Base-by-base conservation (phyloP, 73 alveolate genomes). In the Stentor roeselii region DNA sequence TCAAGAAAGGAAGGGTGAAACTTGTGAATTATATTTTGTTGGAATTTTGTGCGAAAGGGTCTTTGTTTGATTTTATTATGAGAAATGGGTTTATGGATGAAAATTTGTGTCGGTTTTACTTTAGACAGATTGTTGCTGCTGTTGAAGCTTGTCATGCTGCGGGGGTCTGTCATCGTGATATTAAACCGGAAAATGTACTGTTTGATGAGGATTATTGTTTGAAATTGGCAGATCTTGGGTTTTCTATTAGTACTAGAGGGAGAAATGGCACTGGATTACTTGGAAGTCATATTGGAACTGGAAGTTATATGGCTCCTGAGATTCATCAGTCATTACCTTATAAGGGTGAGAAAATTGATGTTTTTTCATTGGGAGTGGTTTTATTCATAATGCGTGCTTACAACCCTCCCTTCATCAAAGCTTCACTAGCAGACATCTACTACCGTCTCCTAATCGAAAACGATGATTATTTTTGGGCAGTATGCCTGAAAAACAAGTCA, bases 231-330 rank as follows among this genome's bases (percentile, higher is more conserved):
- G 88, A 82, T 35, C 61, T 82, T 82, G 88, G 88, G 39, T 60
- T 82, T 14, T 59, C 85, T 1, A 82, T 60, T 0, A 34, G 3
- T 31, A 37, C 61, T 15, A 15, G 39, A 3, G 88, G 86, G 6
- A 59, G 86, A 40, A 35, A 37, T 38, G 84, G 61, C 3, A 36
- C 83, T 3, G 83, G 87, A 37, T 61, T 61, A 32, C 84, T 82
- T 21, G 41, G 40, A 32, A 14, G 50, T 60, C 59, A 14, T 3
- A 59, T 60, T 0, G 93, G 93, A 67, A 89, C 91, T n/a, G 60
- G 3, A 0, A 39, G 76, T 4, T 91, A 85, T 83, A 39, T 67
- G 59, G 95, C 93, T 34, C 97, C 97, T 15, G 97, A 92, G 83
- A 76, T 92, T 0, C 76, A 75, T 31, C 59, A 15, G 39, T 74